These are phyloP conservation scores for Cercospora beticola DNA, from an alignment of 2,329 filamentous ascomycete species.

Conservation along the genomic window DNA sequence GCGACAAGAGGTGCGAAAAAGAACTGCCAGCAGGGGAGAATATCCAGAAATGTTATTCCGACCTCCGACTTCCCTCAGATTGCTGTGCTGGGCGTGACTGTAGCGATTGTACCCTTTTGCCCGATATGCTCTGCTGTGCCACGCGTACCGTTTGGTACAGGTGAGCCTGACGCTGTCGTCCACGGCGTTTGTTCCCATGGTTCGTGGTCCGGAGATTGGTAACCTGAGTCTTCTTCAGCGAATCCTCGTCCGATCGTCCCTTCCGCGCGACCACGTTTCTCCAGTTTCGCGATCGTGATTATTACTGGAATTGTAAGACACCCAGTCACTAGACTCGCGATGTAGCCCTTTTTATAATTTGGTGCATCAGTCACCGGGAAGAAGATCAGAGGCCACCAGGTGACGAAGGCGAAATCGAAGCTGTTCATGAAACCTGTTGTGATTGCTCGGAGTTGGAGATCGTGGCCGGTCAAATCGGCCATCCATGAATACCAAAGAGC, in stretches of 20 bases:
- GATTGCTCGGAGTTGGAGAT: slow-evolving; percentile 46
- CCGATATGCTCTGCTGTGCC: background rate
- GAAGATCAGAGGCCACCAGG: slow-evolving; percentile 26
- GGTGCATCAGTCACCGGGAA: slow-evolving; percentile 28
- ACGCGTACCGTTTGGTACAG: background rate
- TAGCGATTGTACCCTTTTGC: slow-evolving; percentile 4
- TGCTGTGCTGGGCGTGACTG: background rate
- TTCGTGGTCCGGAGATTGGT: background rate
- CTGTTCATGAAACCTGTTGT: slow-evolving; percentile 38
- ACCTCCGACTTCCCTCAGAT: no score
- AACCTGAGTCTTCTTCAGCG: background rate
- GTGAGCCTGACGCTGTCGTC: slow-evolving; percentile 1
- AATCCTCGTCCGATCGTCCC: slow-evolving; percentile 14
- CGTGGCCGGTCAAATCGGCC: slow-evolving; percentile 45
- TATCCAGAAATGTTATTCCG: no score
- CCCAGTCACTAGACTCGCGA: slow-evolving; percentile 24
- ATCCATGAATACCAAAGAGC: slow-evolving; percentile 52
- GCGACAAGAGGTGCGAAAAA: background rate
- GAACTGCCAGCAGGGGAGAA: no score
- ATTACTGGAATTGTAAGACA: slow-evolving; percentile 23
- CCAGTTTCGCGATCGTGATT: slow-evolving; percentile 13
- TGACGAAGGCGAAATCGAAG: slow-evolving; percentile 25
- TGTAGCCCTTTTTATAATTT: slow-evolving; percentile 27
- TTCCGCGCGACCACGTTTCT: slow-evolving; percentile 11
- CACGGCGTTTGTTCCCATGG: slow-evolving; percentile 11